Evolutionary conservation across 2,329 filamentous ascomycete species (phyloP), one percentile per base, ranked within the genome.

Genomic region (Septoria petroselini): DNA sequence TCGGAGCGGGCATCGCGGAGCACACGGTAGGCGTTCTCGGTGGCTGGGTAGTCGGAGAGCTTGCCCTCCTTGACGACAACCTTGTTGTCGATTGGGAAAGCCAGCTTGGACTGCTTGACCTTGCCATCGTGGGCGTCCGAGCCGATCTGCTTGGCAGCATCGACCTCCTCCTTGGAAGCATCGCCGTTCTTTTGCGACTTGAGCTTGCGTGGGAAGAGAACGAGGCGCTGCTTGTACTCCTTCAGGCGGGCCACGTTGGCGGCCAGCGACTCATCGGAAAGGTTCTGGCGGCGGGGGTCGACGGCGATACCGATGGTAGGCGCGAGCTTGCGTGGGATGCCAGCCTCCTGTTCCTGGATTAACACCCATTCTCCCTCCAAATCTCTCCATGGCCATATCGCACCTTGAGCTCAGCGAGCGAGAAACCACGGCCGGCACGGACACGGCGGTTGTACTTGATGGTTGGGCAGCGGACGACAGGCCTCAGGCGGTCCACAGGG

Each of bases 391-490:
- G 17, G 31, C 19, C 34, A 31, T 41, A 35, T 38, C 49, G 37
- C 86, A 96, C 91, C 91, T 98, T 98, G 74, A 98, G 82, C 84
- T 98, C 93, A 78, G 85, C 81, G 65, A 97, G 81, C 68, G 91
- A 89, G 86, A 98, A 98, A 74, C 93, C 93, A 81, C 93, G 90
- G 76, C 93, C 93, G 71, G 89, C 84, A 74, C 93, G 86, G 72
- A 94, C 87, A 73, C 90, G 90, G 73, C 93, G 91, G 88, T 98
- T 98, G 84, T 98, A 70, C 83, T 94, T 95, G 81, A 96, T 77
- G 69, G 88, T 91, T 72, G 93, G 91, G 86, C 91, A 97, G 80
- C 91, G 88, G 68, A 98, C 91, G 76, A 97, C 79, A 65, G 93
- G 93, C 74, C 91, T 85, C 73, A 98, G 83, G 78, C 88, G 91